Evolutionary conservation across 345 rosid genomes (phyloP), one percentile per base, ranked within the genome.

Genomic region (Salix exigua): DNA sequence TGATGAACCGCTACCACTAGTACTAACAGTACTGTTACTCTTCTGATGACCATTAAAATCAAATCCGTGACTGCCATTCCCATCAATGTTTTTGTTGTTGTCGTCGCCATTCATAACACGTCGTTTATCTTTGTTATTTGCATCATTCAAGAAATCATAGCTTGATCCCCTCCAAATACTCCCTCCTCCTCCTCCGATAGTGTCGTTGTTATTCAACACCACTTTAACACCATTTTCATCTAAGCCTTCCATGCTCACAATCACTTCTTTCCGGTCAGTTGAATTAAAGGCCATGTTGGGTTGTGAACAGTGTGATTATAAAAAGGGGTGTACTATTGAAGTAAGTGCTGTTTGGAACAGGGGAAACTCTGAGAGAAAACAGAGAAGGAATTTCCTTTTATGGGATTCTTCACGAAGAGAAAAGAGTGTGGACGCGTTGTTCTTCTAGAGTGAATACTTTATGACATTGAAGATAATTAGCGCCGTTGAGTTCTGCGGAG

Each of bases 151-250:
- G 50, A 89, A 89, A 70, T 80, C 91, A 75, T 85, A 86, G 76
- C 94, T 91, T 26, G 93, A 79, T 19, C 77, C 97, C 75, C 94
- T 87, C 96, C 88, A 86, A 70, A 91, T 79, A 75, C 77, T 85
- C 19, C 75, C 67, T 37, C 71, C 18, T 66, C 11, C 23, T n/a
- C 44, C 44, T 40, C 70, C 44, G 35, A 33, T 33, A 14, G 18
- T 55, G 21, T 37, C 16, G 74, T 6, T 42, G 44, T 71, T 66
- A 73, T 4, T 64, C 17, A 66, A 48, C 2, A 70, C 37, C 3
- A 86, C 68, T 31, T 80, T 62, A 23, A 33, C 85, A 60, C 80
- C 81, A 69, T 42, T 69, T 21, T 51, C 81, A 3, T 72, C 66
- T 3, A 71, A 77, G 9, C 83, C 88, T 10, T 81, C 83, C 73